phyloP scores from a whole-genome alignment of 192 early-diverging fungal genomes.

The Umbelopsis sp. region DNA sequence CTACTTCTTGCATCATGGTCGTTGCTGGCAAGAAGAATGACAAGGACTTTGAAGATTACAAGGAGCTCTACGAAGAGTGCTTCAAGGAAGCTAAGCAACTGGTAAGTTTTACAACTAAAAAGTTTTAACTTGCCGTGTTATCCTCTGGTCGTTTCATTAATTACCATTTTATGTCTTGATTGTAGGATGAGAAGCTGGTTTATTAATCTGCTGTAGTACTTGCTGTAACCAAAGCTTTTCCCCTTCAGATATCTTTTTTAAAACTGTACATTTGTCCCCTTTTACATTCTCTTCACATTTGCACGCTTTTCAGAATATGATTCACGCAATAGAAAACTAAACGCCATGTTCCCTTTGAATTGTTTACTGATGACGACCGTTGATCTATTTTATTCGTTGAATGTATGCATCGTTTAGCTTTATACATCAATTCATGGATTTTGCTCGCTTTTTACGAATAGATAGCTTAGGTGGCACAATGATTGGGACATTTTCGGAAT shows the following conservation, averaged over 20 bases:
- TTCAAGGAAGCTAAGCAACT: slow-evolving; percentile 76
- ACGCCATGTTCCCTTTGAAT: not conserved
- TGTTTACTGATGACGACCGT: not conserved
- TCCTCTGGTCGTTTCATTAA: not conserved
- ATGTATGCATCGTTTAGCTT: not conserved
- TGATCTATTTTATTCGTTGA: not conserved
- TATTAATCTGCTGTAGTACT: slow-evolving; percentile 19
- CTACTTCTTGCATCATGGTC: slow-evolving; percentile 90
- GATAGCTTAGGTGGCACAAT: not conserved
- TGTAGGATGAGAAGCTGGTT: slow-evolving; percentile 33
- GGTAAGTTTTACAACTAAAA: no score
- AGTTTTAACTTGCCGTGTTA: no score
- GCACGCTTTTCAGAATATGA: slow-evolving; percentile 16
- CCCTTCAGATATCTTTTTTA: slow-evolving; percentile 19
- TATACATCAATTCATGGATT: not conserved
- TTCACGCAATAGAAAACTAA: slow-evolving; percentile 7
- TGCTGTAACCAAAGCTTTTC: slow-evolving; percentile 2
- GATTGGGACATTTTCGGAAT: not conserved
- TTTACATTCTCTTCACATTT: slow-evolving; percentile 14
- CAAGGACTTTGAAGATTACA: slow-evolving; percentile 77
- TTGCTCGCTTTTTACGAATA: not conserved
- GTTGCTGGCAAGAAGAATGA: slow-evolving; percentile 79
- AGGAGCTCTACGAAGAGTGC: slow-evolving; percentile 86
- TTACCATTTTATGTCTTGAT: not conserved
- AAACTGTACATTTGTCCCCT: slow-evolving; percentile 19